A percentile compares a stretch with the other conserved stretches of the same genome.
Conservation (phyloP, 768 basidiomycete genomes). For the Collybia mongolica region DNA sequence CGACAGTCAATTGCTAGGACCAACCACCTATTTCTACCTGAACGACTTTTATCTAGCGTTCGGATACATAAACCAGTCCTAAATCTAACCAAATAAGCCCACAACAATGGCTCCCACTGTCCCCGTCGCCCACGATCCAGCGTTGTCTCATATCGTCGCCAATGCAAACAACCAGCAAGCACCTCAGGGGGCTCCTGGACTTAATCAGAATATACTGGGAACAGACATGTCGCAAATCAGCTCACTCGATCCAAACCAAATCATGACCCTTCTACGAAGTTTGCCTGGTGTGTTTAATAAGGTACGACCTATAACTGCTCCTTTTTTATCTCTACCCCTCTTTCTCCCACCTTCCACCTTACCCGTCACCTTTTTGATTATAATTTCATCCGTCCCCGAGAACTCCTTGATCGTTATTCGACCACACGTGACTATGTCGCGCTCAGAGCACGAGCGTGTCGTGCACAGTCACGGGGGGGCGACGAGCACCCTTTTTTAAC, state of each 20-base stretch:
- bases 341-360: constrained; percentile 5
- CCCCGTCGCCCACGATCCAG: constrained; percentile 36
- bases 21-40: background rate
- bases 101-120: constrained; percentile 34
- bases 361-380: constrained; percentile 11
- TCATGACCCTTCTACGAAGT: constrained; percentile 57
- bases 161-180: constrained; percentile 26
- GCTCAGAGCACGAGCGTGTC: constrained; percentile 35
- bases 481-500: background rate
- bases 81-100: background rate
- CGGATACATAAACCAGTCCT: background rate
- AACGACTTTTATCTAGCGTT: background rate
- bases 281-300: constrained; percentile 55
- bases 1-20: background rate
- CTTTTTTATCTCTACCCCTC: constrained; percentile 6
- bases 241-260: constrained; percentile 52
- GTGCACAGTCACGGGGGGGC: constrained; percentile 36
- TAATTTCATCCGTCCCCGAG: constrained; percentile 14
- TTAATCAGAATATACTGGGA: constrained; percentile 21
- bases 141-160: constrained; percentile 32
- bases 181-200: constrained; percentile 21
- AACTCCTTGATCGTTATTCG: constrained; percentile 20
- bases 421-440: constrained; percentile 37
- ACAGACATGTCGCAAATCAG: constrained; percentile 24
- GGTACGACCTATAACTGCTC: constrained; percentile 29